Conservation (phyloP, 73 alveolate genomes). For the Blepharisma stoltei region DNA sequence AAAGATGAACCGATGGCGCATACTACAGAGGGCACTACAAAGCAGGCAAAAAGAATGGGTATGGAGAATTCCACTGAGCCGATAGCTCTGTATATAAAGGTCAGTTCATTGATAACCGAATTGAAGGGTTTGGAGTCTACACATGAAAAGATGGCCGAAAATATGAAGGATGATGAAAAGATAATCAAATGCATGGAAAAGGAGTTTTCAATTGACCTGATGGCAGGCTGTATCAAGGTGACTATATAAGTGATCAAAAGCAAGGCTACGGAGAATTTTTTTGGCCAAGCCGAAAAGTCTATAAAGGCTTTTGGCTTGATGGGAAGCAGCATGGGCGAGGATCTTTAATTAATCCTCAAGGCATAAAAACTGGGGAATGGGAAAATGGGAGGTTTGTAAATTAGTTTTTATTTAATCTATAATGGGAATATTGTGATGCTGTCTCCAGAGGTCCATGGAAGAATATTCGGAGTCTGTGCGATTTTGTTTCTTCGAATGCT, state of each 20-base stretch:
- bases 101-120: slow-evolving; percentile 47
- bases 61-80: slow-evolving; percentile 71
- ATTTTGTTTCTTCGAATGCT: background rate
- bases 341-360: slow-evolving; percentile 20
- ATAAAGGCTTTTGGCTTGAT: slow-evolving; percentile 58
- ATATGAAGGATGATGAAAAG: slow-evolving; percentile 39
- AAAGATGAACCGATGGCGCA: slow-evolving; percentile 62
- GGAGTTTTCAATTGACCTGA: slow-evolving; percentile 57
- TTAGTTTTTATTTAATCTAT: background rate
- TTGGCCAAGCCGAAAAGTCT: slow-evolving; percentile 62
- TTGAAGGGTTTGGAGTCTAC: slow-evolving; percentile 48
- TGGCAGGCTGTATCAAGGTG: slow-evolving; percentile 66
- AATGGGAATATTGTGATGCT: slow-evolving; percentile 27
- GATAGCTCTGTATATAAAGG: slow-evolving; percentile 76
- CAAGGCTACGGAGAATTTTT: slow-evolving; percentile 62
- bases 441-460: slow-evolving; percentile 27
- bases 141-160: slow-evolving; percentile 42
- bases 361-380: slow-evolving; percentile 37
- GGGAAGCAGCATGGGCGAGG: slow-evolving; percentile 67
- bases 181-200: slow-evolving; percentile 61
- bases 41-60: slow-evolving; percentile 75
- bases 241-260: slow-evolving; percentile 45
- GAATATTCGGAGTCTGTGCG: background rate
- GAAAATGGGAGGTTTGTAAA: slow-evolving; percentile 28
- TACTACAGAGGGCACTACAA: slow-evolving; percentile 53